Evolutionary conservation across 1,284 basidiomycete genomes (phyloP).

Genomic region (Thecaphora frezii): DNA sequence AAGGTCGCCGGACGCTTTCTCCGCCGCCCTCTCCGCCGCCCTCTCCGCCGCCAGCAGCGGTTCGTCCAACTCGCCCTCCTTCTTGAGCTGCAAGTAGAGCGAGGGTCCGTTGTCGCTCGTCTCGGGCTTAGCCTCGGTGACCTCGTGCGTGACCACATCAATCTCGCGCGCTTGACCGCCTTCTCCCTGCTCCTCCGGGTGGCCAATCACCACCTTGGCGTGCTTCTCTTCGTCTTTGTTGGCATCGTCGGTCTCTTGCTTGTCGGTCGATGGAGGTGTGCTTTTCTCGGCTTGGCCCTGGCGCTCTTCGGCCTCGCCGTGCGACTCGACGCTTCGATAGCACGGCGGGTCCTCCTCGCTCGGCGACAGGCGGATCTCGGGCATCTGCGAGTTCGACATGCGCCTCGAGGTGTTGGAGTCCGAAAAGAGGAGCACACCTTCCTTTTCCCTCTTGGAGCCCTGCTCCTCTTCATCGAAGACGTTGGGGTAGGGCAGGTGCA

Average conservation of each 20-base stretch:
- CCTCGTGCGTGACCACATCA: slow-evolving; percentile 24
- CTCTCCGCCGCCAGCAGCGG: neutral
- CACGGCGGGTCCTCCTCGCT: neutral
- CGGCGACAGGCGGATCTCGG: neutral
- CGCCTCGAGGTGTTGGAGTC: neutral
- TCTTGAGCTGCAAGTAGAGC: slow-evolving; percentile 33
- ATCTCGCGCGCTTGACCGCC: slow-evolving; percentile 25
- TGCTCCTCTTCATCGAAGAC: slow-evolving; percentile 13
- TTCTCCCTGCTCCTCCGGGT: slow-evolving; percentile 7
- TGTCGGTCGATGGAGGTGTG: neutral
- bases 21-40: no score
- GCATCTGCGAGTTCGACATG: neutral
- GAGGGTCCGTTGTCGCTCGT: slow-evolving; percentile 12
- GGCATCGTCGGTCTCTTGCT: slow-evolving; percentile 7
- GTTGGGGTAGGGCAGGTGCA: slow-evolving; percentile 29
- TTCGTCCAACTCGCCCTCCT: slow-evolving; percentile 18
- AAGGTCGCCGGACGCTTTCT: neutral
- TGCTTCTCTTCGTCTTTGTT: slow-evolving; percentile 13
- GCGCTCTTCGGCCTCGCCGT: neutral
- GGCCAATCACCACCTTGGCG: slow-evolving; percentile 25
- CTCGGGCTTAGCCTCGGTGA: slow-evolving; percentile 12
- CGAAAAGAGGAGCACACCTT: neutral
- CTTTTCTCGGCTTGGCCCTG: neutral
- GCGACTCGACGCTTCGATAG: slow-evolving; percentile 3
- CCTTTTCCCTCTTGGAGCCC: neutral